phyloP scores from a whole-genome alignment of 345 rosid genomes.

The Bruguiera parviflora region DNA sequence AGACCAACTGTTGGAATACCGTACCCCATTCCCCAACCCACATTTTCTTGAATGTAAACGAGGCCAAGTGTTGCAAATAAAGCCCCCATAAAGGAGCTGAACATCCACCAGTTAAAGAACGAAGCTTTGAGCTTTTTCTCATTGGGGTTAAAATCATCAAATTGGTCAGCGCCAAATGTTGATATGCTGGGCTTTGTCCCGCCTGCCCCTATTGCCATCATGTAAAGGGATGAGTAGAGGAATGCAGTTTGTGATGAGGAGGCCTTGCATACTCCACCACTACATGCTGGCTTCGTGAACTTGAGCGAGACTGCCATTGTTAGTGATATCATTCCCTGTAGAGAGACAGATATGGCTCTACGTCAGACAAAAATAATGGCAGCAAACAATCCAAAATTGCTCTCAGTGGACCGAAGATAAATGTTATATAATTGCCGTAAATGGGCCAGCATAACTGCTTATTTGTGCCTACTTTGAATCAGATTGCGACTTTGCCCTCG shows the following conservation, averaged over 20 bases:
- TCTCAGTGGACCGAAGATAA: too few species aligned
- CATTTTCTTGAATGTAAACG: conserved; percentile 83
- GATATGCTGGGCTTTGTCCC: conserved; percentile 95
- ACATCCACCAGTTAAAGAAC: conserved; percentile 98
- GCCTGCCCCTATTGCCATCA: conserved; percentile 76
- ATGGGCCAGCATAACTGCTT: conserved; percentile 15
- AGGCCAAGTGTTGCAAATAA: conserved; percentile 72
- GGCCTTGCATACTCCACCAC: conserved; percentile 70
- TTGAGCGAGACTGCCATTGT: conserved; percentile 72
- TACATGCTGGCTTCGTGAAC: conserved; percentile 59
- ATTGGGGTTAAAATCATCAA: conserved; percentile 52
- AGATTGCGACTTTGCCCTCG: conserved; percentile 8
- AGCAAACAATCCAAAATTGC: too few species aligned
- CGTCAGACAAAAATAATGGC: not conserved
- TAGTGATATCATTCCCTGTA: conserved; percentile 80
- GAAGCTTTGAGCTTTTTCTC: conserved; percentile 73
- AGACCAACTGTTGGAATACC: conserved; percentile 79
- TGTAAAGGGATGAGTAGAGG: conserved; percentile 73
- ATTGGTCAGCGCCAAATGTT: conserved; percentile 95
- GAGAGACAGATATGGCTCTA: not conserved
- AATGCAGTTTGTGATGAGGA: conserved; percentile 54
- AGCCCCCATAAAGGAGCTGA: conserved; percentile 78
- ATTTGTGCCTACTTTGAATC: conserved; percentile 20
- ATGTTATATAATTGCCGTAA: conserved; percentile 1
- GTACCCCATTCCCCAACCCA: conserved; percentile 89